Evolutionary conservation across 495 filamentous ascomycete genomes (phyloP), one percentile per base, ranked within the genome.

Genomic region (Cercophora newfieldiana): DNA sequence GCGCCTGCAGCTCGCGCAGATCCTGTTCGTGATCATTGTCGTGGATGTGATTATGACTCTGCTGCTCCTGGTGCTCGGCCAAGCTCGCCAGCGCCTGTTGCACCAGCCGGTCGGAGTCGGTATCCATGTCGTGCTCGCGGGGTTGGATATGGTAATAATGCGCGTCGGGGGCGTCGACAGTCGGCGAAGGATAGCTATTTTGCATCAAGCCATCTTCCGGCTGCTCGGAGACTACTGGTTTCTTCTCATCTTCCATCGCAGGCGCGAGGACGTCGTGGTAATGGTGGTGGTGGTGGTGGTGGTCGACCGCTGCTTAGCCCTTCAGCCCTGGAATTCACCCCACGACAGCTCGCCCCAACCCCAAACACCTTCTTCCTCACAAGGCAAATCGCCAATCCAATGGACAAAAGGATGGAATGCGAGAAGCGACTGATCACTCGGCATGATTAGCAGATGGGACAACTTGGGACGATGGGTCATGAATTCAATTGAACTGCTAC

Each of bases 171-270:
- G 49, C 69, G 63, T 72, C 71, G 64, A 68, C 68, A 25, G 63
- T 69, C 14, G 73, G 68, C 10, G 71, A 70, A 1, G 75, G 75
- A 22, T 74, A 77, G 26, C 66, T 66, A 21, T 76, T 67, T 30
- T 71, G 71, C 66, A 72, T 71, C 22, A 68, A 61, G 29, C 65
- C 64, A 22, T 69, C 70, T 47, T 72, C 73, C 3, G 61, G 61
- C n/a, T n/a, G n/a, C 61, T 66, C 69, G 5, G 60, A 47, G 18
- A 64, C 49, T 12, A 30, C 24, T 1, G 31, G 25, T 56, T 69
- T 71, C 55, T 75, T 71, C 16, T 69, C 71, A 33, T 75, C 74
- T 66, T 63, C 61, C 61, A 63, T 63, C 16, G 3, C 14, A 30
- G 47, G 25, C 37, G 22, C 14, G 59, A 61, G 37, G 24, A 25